Percentiles rank a stretch among this genome's conserved stretches.
phyloP scores from a whole-genome alignment of 371 early-diverging fungal genomes.

The Phascolomyces articulosus region DNA sequence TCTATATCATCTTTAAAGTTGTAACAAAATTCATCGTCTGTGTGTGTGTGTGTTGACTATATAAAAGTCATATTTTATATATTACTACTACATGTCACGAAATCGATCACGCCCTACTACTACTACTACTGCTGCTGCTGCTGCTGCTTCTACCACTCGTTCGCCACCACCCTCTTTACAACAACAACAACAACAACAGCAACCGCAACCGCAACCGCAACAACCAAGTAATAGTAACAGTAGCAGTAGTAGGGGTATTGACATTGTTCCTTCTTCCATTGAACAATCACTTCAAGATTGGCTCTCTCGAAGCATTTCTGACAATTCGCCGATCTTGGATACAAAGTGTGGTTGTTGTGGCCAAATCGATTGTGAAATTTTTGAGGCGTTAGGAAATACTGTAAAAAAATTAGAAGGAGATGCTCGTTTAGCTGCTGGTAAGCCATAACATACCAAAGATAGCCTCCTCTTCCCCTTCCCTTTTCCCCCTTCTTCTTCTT shows the following conservation, averaged over 20 bases:
- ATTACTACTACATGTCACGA: constrained; percentile 9
- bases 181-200: background rate
- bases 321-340: constrained; percentile 20
- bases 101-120: constrained; percentile 8
- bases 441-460: background rate
- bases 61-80: no score
- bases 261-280: constrained; percentile 17
- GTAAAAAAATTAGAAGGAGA: constrained; percentile 46
- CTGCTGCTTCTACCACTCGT: background rate
- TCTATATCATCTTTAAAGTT: no score
- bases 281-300: constrained; percentile 49
- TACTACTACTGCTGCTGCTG: background rate
- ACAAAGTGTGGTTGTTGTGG: constrained; percentile 43
- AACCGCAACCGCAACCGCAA: background rate
- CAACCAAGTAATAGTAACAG: background rate
- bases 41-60: no score
- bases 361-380: constrained; percentile 28
- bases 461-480: background rate
- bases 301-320: constrained; percentile 31
- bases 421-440: constrained; percentile 52
- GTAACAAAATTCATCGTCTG: no score
- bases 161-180: background rate
- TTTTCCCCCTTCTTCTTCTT: background rate
- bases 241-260: background rate
- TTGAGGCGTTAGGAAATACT: constrained; percentile 27